These are phyloP conservation scores for Lichtheimia corymbifera DNA, from an alignment of 371 early-diverging fungal genomes.

Conservation along the genomic window DNA sequence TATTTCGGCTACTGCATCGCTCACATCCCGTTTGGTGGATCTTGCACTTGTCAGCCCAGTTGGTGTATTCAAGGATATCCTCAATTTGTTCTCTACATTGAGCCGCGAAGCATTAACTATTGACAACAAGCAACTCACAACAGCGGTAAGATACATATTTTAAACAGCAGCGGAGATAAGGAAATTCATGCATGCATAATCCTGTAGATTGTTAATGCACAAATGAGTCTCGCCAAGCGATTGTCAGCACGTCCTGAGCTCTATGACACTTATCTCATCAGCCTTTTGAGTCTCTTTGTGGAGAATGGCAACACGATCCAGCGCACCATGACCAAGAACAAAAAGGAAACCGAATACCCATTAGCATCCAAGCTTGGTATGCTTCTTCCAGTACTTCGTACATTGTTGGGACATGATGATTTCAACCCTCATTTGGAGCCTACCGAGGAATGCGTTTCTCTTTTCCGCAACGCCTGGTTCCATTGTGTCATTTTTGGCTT, in stretches of 20 bases:
- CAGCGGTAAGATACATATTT: slow-evolving; percentile 35
- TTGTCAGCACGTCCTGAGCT: slow-evolving; percentile 55
- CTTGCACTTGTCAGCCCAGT: slow-evolving; percentile 60
- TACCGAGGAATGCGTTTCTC: slow-evolving; percentile 63
- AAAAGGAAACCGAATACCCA: slow-evolving; percentile 53
- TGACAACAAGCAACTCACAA: slow-evolving; percentile 52
- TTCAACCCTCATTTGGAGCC: slow-evolving; percentile 65
- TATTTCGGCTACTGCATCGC: slow-evolving; percentile 45
- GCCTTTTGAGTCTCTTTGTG: slow-evolving; percentile 63
- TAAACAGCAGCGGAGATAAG: slow-evolving; percentile 22
- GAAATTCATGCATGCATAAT: slow-evolving; percentile 8
- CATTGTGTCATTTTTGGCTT: slow-evolving; percentile 80
- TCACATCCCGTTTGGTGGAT: slow-evolving; percentile 59
- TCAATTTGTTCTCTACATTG: slow-evolving; percentile 50
- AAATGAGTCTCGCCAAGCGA: slow-evolving; percentile 51
- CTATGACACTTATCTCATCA: slow-evolving; percentile 57
- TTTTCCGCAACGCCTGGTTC: slow-evolving; percentile 92
- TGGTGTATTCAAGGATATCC: slow-evolving; percentile 55
- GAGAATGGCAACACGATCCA: slow-evolving; percentile 75
- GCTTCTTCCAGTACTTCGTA: slow-evolving; percentile 66
- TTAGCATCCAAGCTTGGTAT: slow-evolving; percentile 65
- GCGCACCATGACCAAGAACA: slow-evolving; percentile 45
- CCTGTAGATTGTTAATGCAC: slow-evolving; percentile 37
- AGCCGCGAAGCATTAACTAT: slow-evolving; percentile 49
- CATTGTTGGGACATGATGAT: slow-evolving; percentile 60